A percentile compares a stretch with the other conserved stretches of the same genome.
Conservation (phyloP, 2,329 filamentous ascomycete species). For the Corynespora cassiicola region DNA sequence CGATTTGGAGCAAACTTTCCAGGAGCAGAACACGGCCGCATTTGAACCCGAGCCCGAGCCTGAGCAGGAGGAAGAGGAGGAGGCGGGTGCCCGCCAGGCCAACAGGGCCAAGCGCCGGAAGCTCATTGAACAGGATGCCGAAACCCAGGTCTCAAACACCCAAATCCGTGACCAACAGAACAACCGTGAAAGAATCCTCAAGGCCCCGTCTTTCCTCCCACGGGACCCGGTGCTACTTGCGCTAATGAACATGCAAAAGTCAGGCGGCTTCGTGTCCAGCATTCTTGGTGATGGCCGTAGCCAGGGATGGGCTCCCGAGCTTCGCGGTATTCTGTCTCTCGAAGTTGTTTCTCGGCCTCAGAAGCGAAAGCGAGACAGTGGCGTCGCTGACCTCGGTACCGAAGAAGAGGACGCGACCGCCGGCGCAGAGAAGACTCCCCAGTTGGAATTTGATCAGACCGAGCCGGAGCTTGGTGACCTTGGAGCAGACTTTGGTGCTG, state of each 20-base stretch:
- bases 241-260: constrained; percentile 90
- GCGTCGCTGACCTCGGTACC: constrained; percentile 78
- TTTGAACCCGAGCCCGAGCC: constrained; percentile 51
- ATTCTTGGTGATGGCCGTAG: constrained; percentile 83
- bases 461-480: constrained; percentile 54
- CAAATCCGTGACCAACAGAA: constrained; percentile 87
- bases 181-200: constrained; percentile 85
- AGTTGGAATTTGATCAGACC: constrained; percentile 63
- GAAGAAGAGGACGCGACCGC: constrained; percentile 64
- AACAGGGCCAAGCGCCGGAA: constrained; percentile 82
- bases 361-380: constrained; percentile 93
- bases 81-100: constrained; percentile 64
- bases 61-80: constrained; percentile 60
- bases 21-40: constrained; percentile 44
- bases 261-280: constrained; percentile 85
- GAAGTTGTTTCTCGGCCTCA: constrained; percentile 80
- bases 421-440: constrained; percentile 68
- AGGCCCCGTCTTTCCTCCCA: constrained; percentile 81
- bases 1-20: constrained; percentile 70
- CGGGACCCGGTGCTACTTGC: constrained; percentile 86
- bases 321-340: constrained; percentile 89
- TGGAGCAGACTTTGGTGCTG: constrained; percentile 51
- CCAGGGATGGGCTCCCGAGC: constrained; percentile 86
- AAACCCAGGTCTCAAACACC: constrained; percentile 76
- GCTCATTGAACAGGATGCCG: constrained; percentile 79